These are phyloP conservation scores for Starmera quercuum DNA, from an alignment of 805 yeast species.

Conservation along the genomic window DNA sequence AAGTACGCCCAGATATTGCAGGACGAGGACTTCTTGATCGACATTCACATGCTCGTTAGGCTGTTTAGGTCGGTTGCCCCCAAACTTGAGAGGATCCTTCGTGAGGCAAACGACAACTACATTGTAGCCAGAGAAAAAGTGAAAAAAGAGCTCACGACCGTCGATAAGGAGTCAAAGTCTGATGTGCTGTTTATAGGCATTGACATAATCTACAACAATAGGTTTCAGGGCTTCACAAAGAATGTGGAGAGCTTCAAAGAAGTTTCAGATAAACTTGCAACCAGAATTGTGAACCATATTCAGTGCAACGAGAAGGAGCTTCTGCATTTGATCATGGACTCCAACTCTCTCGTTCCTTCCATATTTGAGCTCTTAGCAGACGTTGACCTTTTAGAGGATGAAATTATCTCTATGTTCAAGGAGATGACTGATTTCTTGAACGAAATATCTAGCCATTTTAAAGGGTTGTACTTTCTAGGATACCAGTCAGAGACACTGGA, in stretches of 20 bases:
- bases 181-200: slow-evolving; percentile 1
- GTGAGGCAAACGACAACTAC: background rate
- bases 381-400: slow-evolving; percentile 7
- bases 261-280: slow-evolving; percentile 5
- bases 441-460: background rate
- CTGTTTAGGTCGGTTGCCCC: slow-evolving; percentile 9
- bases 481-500: background rate
- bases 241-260: slow-evolving; percentile 5
- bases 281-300: slow-evolving; percentile 5
- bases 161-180: background rate
- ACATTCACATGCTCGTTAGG: slow-evolving; percentile 5
- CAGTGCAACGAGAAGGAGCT: slow-evolving; percentile 6
- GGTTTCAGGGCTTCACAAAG: slow-evolving; percentile 1
- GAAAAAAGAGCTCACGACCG: background rate
- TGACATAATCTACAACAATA: slow-evolving; percentile 1
- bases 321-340: slow-evolving; percentile 2
- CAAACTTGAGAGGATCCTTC: slow-evolving; percentile 1
- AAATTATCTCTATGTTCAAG: slow-evolving; percentile 3
- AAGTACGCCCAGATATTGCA: slow-evolving; percentile 2
- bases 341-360: slow-evolving; percentile 4
- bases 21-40: slow-evolving; percentile 5
- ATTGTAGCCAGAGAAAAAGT: slow-evolving; percentile 1
- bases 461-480: background rate
- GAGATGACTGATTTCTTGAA: slow-evolving; percentile 4
- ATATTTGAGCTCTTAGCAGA: slow-evolving; percentile 6